Evolutionary conservation across 371 early-diverging fungal genomes (phyloP), one percentile per base, ranked within the genome.

Genomic region (Mortierella sp.): DNA sequence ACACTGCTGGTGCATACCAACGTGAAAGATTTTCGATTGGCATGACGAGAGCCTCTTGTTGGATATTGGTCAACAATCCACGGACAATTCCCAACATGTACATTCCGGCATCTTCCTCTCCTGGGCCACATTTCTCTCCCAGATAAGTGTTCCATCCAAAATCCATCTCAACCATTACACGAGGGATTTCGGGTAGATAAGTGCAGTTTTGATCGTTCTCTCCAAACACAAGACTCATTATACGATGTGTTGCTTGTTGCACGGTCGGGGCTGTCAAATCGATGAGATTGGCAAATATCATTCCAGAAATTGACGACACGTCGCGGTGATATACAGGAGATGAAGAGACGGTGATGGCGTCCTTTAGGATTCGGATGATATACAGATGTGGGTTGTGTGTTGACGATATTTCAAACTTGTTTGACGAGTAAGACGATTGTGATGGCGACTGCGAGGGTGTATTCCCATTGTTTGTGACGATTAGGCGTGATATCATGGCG

Each of bases 81-180:
- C 89, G 84, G 8, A 91, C 86, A 6, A 89, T 75, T 32, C 86
- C 86, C 5, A 91, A 60, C 87, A 91, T 88, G 55, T 81, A 81
- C 73, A 81, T 76, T 39, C 83, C 83, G 12, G 77, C 77, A 49
- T 81, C 83, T 22, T 81, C 83, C 58, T 76, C 77, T 26, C 73
- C 73, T 24, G 73, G 72, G 3, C 70, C 73, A 28, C 73, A 72
- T 28, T 81, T 81, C 35, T 81, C 76, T 51, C 76, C 83, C 18
- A 72, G 39, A 30, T 70, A 73, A 1, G 83, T 81, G 43, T 66
- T 75, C 83, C 83, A 81, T 51, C 83, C 83, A 60, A 70, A 75
- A 28, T 81, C 70, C 70, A 75, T 72, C 61, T 59, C 73, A 14
- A 81, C 58, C 76, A 81, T 69, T 28, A 26, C 47, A 1, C 45